Percentiles rank a stretch among this genome's conserved stretches.
phyloP scores from a whole-genome alignment of 306 rosid genomes.

The Astragalus glycyphyllos region DNA sequence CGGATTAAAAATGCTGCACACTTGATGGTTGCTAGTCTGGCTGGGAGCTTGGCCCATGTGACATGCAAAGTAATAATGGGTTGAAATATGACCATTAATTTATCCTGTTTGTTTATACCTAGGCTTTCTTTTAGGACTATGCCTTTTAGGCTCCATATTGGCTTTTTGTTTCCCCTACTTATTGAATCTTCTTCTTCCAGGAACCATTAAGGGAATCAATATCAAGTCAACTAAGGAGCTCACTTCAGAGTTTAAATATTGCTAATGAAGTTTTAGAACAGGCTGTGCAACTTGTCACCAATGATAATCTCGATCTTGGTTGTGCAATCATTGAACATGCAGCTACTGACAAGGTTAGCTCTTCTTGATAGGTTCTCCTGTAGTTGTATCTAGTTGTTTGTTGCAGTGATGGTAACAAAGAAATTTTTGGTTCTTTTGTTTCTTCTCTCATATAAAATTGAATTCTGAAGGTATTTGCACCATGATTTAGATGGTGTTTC shows the following conservation, averaged over 20 bases:
- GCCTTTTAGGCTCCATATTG: not conserved
- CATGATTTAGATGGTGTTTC: slow-evolving; percentile 4
- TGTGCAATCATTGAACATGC: slow-evolving; percentile 97
- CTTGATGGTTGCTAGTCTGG: slow-evolving; percentile 98
- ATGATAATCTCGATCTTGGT: slow-evolving; percentile 98
- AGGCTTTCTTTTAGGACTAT: slow-evolving; percentile 10
- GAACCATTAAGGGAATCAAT: slow-evolving; percentile 89
- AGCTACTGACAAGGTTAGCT: slow-evolving; percentile 91
- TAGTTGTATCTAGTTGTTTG: slow-evolving; percentile 35
- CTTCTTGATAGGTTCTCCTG: slow-evolving; percentile 25
- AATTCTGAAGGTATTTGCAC: not conserved
- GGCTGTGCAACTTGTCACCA: slow-evolving; percentile 93
- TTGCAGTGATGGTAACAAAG: not conserved
- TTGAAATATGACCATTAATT: slow-evolving; percentile 22
- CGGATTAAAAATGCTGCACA: slow-evolving; percentile 92
- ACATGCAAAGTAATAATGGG: slow-evolving; percentile 84
- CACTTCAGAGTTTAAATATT: slow-evolving; percentile 73
- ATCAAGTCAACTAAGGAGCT: slow-evolving; percentile 79
- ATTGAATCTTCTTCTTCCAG: slow-evolving; percentile 52
- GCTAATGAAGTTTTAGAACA: slow-evolving; percentile 82
- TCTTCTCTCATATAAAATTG: slow-evolving; percentile 2
- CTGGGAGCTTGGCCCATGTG: slow-evolving; percentile 97
- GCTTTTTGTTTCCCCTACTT: slow-evolving; percentile 20
- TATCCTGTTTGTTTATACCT: slow-evolving; percentile 16
- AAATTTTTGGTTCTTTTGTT: slow-evolving; percentile 23